Conservation (phyloP, 2,329 filamentous ascomycete genomes). For the Hypoxylon rubiginosum region DNA sequence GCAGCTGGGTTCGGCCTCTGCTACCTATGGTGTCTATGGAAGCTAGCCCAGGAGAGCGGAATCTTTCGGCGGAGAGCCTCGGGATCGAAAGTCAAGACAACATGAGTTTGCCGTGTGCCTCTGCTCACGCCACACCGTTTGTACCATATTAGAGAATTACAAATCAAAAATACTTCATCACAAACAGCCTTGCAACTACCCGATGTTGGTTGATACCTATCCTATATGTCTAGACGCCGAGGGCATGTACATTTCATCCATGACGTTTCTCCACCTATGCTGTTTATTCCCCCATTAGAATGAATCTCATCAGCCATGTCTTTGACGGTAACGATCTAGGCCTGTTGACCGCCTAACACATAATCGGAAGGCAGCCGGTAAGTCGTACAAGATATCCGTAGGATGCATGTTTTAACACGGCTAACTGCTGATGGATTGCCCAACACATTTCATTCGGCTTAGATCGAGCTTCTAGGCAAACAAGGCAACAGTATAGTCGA, state of each 20-base stretch:
- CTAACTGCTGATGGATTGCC: not conserved
- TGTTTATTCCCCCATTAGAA: not conserved
- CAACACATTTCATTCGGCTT: not conserved
- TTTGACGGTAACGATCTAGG: not conserved
- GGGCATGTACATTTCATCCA: not conserved
- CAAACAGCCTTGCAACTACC: slow-evolving; percentile 25
- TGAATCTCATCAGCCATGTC: not conserved
- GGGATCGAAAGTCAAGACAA: slow-evolving; percentile 47
- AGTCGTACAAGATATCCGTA: no score
- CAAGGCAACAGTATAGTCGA: not conserved
- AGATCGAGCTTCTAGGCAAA: not conserved
- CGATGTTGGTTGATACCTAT: slow-evolving; percentile 12
- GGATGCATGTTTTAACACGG: not conserved
- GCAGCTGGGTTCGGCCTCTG: slow-evolving; percentile 87
- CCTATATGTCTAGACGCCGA: not conserved
- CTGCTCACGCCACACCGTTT: slow-evolving; percentile 9
- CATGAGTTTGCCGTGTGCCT: slow-evolving; percentile 29
- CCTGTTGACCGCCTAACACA: not conserved
- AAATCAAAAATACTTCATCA: slow-evolving; percentile 20
- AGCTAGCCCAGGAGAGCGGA: slow-evolving; percentile 71
- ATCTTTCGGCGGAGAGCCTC: slow-evolving; percentile 54
- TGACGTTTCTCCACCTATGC: not conserved
- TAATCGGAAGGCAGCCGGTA: no score
- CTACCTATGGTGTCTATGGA: slow-evolving; percentile 91
- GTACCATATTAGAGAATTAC: slow-evolving; percentile 22